Percentiles rank a stretch among this genome's conserved stretches.
Conservation (phyloP, 2,329 filamentous ascomycete species). For the Achaetomium macrosporum region DNA sequence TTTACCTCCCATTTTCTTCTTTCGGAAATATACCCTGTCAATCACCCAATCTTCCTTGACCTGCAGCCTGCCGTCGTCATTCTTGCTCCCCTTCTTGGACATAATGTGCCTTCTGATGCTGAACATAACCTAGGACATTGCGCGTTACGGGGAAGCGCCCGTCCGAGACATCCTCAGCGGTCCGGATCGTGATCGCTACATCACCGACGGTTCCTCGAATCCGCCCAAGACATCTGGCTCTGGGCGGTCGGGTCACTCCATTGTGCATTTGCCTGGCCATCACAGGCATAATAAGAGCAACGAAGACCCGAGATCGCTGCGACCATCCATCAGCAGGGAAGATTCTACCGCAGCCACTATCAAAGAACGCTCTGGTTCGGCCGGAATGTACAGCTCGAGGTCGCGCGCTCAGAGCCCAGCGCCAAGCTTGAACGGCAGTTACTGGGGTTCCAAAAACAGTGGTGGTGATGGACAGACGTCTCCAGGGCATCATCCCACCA, state of each 20-base stretch:
- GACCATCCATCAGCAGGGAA: conserved; percentile 71
- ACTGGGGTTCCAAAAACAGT: conserved; percentile 43
- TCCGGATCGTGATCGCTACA: conserved; percentile 63
- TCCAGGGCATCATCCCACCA: conserved; percentile 45
- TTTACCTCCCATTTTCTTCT: conserved; percentile 23
- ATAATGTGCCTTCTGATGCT: conserved; percentile 11
- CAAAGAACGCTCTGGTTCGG: conserved; percentile 49
- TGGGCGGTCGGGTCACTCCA: conserved; percentile 51
- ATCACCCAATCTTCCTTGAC: background rate
- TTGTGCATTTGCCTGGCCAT: conserved; percentile 58
- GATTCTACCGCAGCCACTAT: conserved; percentile 53
- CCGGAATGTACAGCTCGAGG: conserved; percentile 39
- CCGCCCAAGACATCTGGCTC: conserved; percentile 59
- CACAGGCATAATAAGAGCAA: conserved; percentile 66
- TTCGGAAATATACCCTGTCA: conserved; percentile 8
- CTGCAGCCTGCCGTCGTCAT: background rate
- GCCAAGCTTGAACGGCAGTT: conserved; percentile 62
- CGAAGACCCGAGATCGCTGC: conserved; percentile 59
- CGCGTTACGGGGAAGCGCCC: conserved; percentile 70
- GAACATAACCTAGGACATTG: conserved; percentile 57
- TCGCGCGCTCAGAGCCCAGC: conserved; percentile 74
- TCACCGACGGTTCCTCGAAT: conserved; percentile 42
- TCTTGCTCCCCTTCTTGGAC: conserved; percentile 4
- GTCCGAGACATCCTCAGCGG: conserved; percentile 64
- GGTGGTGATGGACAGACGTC: conserved; percentile 52